Base-by-base conservation (phyloP, 495 filamentous ascomycete species). In the Rhizodiscina lignyota region DNA sequence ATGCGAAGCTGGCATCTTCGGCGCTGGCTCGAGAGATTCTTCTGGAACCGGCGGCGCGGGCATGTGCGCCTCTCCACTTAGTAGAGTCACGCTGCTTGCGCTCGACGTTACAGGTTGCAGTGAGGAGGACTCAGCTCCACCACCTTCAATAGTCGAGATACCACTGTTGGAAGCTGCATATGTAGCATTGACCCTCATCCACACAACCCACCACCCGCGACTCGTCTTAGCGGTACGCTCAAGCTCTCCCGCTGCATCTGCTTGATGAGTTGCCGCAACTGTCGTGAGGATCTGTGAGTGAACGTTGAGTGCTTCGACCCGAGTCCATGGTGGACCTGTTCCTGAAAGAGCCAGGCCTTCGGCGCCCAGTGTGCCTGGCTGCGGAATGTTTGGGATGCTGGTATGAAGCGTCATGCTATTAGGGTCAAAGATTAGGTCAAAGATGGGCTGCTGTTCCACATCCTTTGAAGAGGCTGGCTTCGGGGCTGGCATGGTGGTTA, bases 181-280 rank as follows among this genome's bases (percentile, higher is more conserved):
- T n/a, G n/a, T n/a, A 8, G 30, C 17, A 6, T 6, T 6, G 6
- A 35, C 8, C 27, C 79, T 66, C 35, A 80, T 83, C 86, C 91
- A 96, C 34, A 94, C 80, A 19, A 96, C 65, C 89, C 91, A 97
- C 86, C 87, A 97, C 1, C 85, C 85, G 6, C 85, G 68, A 32
- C 63, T 79, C 4, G 86, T 96, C 64, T 94, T 92, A 55, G 76
- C 81, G 10, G 80, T 94, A n/a, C 80, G 61, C 55, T 96, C 91
- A 4, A 77, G 52, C 47, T 87, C 83, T 6, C 17, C 26, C 28
- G 12, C 27, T 3, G 39, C 35, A 1, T 38, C 18, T 1, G 11
- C 63, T 44, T 8, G 70, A 59, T 67, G 65, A 15, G 81, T 82
- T 20, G 71, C 65, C 17, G 59, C 56, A 45, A 83, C 72, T 21